phyloP scores from a whole-genome alignment of 768 basidiomycete genomes.

The Phlebiopsis gigantea region DNA sequence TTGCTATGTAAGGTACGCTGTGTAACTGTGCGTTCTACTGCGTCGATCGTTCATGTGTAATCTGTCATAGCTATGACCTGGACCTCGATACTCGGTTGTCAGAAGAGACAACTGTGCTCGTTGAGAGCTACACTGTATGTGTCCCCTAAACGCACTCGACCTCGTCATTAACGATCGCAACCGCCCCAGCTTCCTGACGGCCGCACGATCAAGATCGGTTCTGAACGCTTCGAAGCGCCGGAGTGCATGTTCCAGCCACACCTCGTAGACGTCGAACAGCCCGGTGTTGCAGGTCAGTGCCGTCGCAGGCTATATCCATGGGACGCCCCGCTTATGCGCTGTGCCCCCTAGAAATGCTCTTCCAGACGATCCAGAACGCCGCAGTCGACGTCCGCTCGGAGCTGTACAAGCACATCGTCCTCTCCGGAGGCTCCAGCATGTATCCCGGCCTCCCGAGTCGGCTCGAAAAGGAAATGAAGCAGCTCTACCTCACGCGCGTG shows the following conservation, averaged over 20 bases:
- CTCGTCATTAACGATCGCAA: neutral
- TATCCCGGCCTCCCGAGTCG: slow-evolving; percentile 96
- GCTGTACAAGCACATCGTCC: slow-evolving; percentile 95
- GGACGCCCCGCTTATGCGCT: neutral
- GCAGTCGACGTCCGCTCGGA: slow-evolving; percentile 87
- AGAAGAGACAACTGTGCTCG: slow-evolving; percentile 94
- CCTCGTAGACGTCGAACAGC: slow-evolving; percentile 94
- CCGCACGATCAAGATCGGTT: slow-evolving; percentile 93
- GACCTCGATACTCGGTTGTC: slow-evolving; percentile 88
- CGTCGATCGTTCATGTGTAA: neutral
- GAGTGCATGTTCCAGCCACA: slow-evolving; percentile 99
- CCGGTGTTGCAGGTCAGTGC: slow-evolving; percentile 80
- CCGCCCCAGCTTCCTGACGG: slow-evolving; percentile 81
- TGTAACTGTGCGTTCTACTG: neutral
- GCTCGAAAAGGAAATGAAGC: slow-evolving; percentile 99
- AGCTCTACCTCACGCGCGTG: slow-evolving; percentile 91
- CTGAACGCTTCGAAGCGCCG: slow-evolving; percentile 97
- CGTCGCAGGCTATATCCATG: neutral
- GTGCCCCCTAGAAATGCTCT: slow-evolving; percentile 74
- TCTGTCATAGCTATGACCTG: slow-evolving; percentile 76
- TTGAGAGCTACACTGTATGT: slow-evolving; percentile 91
- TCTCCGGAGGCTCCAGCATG: slow-evolving; percentile 98
- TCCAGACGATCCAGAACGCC: slow-evolving; percentile 90
- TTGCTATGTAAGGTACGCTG: slow-evolving; percentile 86
- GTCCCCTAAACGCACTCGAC: neutral